Percentiles rank a stretch among this genome's conserved stretches.
These are phyloP conservation scores for Carallia pectinifolia DNA, from an alignment of 345 rosid genomes.

Conservation along the genomic window DNA sequence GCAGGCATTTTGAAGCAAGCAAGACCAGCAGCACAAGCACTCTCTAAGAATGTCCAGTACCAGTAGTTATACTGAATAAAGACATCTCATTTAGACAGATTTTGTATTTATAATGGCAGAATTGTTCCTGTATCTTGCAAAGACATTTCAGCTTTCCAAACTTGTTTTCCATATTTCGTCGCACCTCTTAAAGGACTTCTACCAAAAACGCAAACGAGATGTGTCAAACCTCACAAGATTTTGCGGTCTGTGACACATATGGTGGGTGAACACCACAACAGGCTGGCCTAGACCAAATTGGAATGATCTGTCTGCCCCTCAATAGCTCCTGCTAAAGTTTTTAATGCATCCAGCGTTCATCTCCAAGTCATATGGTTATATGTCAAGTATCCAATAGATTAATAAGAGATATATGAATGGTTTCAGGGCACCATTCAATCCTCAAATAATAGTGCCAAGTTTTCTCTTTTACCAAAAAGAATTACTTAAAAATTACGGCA, in stretches of 20 bases:
- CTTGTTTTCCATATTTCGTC: too few relatives aligned
- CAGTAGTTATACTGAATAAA: background rate
- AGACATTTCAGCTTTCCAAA: too few relatives aligned
- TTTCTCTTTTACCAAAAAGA: too few relatives aligned
- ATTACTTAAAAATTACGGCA: too few relatives aligned
- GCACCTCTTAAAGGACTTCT: background rate
- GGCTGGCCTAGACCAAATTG: background rate
- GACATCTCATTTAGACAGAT: background rate
- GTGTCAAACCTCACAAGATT: background rate
- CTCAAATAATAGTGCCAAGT: too few relatives aligned
- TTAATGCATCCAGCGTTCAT: background rate
- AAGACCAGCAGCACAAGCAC: background rate
- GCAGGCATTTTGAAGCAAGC: background rate
- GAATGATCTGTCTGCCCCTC: background rate
- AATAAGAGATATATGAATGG: background rate
- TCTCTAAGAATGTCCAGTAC: background rate
- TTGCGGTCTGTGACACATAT: background rate
- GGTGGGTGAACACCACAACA: background rate
- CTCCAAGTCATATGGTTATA: background rate
- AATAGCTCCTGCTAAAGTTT: conserved; percentile 1
- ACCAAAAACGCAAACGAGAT: background rate
- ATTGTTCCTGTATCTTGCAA: too few relatives aligned
- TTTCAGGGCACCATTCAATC: too few relatives aligned
- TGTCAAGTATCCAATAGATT: background rate
- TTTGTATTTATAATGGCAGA: background rate